Conservation (phyloP, 225 moss, liverwort and hornwort species). For the Marchantia polymorpha region DNA sequence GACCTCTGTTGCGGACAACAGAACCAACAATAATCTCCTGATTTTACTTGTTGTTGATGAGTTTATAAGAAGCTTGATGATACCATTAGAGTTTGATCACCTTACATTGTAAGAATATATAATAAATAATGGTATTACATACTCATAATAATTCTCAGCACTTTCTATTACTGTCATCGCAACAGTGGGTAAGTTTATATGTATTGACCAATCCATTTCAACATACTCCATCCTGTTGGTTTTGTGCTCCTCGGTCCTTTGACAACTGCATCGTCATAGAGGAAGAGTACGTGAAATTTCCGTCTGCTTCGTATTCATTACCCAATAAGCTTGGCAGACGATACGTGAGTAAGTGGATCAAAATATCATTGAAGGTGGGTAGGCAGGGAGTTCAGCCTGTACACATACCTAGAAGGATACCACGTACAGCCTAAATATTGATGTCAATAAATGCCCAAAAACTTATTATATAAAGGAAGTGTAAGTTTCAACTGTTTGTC, state of each 20-base stretch:
- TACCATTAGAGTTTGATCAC: not conserved
- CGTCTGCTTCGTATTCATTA: not conserved
- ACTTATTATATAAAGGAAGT: not conserved
- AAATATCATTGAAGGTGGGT: not conserved
- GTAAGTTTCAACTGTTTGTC: conserved; percentile 9
- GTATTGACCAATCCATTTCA: no score
- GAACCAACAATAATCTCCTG: conserved; percentile 1
- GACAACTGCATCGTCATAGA: no score
- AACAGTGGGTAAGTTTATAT: no score
- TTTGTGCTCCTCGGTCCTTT: not conserved
- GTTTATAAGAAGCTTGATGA: not conserved
- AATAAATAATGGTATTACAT: not conserved
- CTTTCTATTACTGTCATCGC: not conserved
- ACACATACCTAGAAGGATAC: not conserved
- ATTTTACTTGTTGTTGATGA: not conserved
- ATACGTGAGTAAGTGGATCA: not conserved
- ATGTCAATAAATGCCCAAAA: not conserved
- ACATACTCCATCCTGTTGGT: not conserved
- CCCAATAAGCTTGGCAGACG: not conserved
- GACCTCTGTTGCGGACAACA: not conserved
- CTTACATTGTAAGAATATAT: not conserved
- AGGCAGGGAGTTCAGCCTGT: not conserved
- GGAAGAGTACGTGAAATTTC: not conserved
- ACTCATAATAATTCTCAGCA: not conserved
- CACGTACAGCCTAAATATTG: not conserved